phyloP scores from a whole-genome alignment of 2,329 filamentous ascomycete genomes.

The Nigrospora oryzae region DNA sequence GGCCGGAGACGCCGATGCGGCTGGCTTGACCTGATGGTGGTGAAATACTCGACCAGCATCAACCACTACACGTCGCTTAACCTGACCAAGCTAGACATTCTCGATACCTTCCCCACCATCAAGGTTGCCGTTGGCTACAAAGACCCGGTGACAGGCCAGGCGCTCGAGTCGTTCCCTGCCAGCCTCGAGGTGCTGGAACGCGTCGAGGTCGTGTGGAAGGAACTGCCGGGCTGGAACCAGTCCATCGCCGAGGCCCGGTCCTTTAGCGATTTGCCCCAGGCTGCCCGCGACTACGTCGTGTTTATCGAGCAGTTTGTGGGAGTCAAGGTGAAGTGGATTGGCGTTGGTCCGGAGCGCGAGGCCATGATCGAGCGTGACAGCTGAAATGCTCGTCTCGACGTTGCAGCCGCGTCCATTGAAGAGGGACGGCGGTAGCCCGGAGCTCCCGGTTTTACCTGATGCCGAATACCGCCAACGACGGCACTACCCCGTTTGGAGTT shows the following conservation, averaged over 20 bases:
- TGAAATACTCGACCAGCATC: conserved; percentile 60
- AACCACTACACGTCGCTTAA: conserved; percentile 7
- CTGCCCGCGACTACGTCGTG: conserved; percentile 40
- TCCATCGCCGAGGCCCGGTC: conserved; percentile 50
- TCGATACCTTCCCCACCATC: conserved; percentile 67
- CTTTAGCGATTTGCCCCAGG: conserved; percentile 54
- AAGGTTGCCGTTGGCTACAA: conserved; percentile 68
- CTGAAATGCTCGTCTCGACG: no score
- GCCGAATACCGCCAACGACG: no score
- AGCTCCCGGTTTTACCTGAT: no score
- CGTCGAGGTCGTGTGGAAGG: conserved; percentile 59
- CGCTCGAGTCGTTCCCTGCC: conserved; percentile 55
- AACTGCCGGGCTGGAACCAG: conserved; percentile 61
- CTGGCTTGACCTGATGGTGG: conserved; percentile 57
- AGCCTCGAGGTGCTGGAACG: conserved; percentile 48
- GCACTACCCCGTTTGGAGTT: no score
- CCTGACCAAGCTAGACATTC: conserved; percentile 52
- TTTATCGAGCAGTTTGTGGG: conserved; percentile 60
- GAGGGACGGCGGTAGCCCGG: no score
- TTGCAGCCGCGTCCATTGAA: no score
- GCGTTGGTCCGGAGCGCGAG: conserved; percentile 57
- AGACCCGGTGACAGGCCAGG: conserved; percentile 31
- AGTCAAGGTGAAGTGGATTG: conserved; percentile 56
- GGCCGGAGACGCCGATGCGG: conserved; percentile 48
- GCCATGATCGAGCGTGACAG: conserved; percentile 44